These are phyloP conservation scores for Ascochyta clinopodiicola DNA, from an alignment of 2,329 filamentous ascomycete genomes.

Conservation along the genomic window DNA sequence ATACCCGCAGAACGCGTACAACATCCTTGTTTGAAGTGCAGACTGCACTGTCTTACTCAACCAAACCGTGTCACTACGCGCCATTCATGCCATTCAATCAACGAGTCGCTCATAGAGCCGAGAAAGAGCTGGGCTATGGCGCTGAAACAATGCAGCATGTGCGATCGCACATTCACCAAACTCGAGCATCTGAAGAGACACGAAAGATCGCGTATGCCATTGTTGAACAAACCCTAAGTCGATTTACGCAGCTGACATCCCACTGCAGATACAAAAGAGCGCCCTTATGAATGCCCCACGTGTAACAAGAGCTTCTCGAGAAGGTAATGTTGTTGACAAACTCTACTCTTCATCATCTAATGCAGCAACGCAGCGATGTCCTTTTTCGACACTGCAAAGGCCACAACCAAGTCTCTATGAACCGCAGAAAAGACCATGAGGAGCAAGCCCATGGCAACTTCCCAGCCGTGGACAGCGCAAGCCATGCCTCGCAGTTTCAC, in stretches of 20 bases:
- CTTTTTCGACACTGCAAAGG: constrained; percentile 60
- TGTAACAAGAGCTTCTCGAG: constrained; percentile 63
- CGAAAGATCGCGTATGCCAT: constrained; percentile 60
- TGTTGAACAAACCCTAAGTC: not conserved
- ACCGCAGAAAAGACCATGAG: constrained; percentile 42
- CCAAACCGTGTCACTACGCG: constrained; percentile 18
- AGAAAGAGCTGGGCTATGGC: constrained; percentile 36
- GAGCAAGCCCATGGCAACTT: constrained; percentile 38
- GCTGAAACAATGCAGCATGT: constrained; percentile 52
- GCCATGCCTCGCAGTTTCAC: constrained; percentile 24
- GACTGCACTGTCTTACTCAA: constrained; percentile 7
- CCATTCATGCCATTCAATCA: constrained; percentile 18
- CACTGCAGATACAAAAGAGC: constrained; percentile 59
- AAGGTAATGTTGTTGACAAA: constrained; percentile 50
- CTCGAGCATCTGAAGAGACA: constrained; percentile 63
- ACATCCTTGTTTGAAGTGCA: constrained; percentile 15
- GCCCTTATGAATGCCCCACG: constrained; percentile 60
- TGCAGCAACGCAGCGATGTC: constrained; percentile 51
- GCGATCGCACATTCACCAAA: constrained; percentile 63
- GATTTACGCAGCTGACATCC: constrained; percentile 27
- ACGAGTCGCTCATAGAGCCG: constrained; percentile 15
- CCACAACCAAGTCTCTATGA: constrained; percentile 52
- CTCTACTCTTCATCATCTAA: constrained; percentile 27
- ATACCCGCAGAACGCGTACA: constrained; percentile 12
- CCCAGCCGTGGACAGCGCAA: constrained; percentile 25